Conservation (phyloP, 177 flowering plant genomes). For the Vitis hybrid region DNA sequence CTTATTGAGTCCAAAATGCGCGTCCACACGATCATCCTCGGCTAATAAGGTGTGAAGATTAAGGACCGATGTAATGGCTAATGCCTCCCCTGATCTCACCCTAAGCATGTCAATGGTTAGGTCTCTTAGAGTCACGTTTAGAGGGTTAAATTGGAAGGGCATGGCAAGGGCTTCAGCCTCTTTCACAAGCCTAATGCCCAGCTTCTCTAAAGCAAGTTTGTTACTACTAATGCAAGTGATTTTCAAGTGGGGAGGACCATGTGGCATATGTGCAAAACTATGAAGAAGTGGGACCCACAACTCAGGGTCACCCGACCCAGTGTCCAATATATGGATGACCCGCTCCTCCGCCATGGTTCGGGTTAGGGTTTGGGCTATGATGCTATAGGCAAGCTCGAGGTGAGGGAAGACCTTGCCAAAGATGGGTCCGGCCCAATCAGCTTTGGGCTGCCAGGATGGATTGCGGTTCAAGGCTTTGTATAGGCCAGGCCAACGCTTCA, state of each 20-base stretch:
- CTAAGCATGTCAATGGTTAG: constrained; percentile 30
- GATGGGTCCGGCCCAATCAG: constrained; percentile 9
- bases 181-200: constrained; percentile 26
- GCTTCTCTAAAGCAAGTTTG: constrained; percentile 21
- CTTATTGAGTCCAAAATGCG: constrained; percentile 21
- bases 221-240: constrained; percentile 27
- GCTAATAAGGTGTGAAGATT: constrained; percentile 35
- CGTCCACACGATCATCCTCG: constrained; percentile 30
- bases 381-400: constrained; percentile 19
- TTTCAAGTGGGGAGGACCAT: constrained; percentile 38
- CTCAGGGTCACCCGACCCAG: constrained; percentile 29
- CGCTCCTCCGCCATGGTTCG: constrained; percentile 24
- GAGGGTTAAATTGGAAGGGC: constrained; percentile 31
- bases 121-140: constrained; percentile 20
- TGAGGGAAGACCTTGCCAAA: constrained; percentile 23
- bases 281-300: constrained; percentile 31
- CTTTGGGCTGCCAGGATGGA: not conserved
- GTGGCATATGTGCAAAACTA: constrained; percentile 12
- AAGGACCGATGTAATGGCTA: constrained; percentile 36
- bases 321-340: constrained; percentile 34
- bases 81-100: constrained; percentile 32
- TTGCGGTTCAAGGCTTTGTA: constrained; percentile 30
- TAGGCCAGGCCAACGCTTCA: constrained; percentile 46
- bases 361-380: constrained; percentile 17
- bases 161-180: constrained; percentile 33